Conservation (phyloP, 1,139 yeast genomes). For the Pichia inconspicua region DNA sequence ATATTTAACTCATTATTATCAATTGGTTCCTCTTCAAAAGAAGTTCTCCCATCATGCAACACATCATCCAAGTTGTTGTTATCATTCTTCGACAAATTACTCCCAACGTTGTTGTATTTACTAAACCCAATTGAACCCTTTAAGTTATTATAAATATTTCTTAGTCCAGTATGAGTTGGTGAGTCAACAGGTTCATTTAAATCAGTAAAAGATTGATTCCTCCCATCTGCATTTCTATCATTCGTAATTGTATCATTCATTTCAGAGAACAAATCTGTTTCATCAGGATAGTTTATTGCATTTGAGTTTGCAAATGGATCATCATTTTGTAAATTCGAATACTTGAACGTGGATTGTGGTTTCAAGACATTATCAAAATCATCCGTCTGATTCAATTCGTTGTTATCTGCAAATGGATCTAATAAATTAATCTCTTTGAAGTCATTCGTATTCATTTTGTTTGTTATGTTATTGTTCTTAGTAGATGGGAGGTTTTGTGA, state of each 20-base stretch:
- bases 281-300: neutral
- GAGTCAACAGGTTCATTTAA: conserved; percentile 8
- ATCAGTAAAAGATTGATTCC: neutral
- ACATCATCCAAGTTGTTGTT: conserved; percentile 18
- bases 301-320: conserved; percentile 13
- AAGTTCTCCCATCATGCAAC: conserved; percentile 20
- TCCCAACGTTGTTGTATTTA: conserved; percentile 21
- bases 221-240: conserved; percentile 6
- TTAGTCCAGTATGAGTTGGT: conserved; percentile 15
- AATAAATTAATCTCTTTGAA: conserved; percentile 1
- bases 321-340: conserved; percentile 3
- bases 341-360: neutral
- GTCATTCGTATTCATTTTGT: neutral
- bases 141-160: conserved; percentile 22
- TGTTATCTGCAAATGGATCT: conserved; percentile 16
- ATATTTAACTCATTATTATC: conserved; percentile 12
- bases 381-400: conserved; percentile 1
- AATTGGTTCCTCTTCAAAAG: conserved; percentile 15
- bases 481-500: neutral
- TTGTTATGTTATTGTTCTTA: neutral
- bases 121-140: conserved; percentile 21
- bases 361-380: conserved; percentile 3
- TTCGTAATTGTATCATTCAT: conserved; percentile 11
- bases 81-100: conserved; percentile 1
- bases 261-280: conserved; percentile 11